Evolutionary conservation across 2,329 filamentous ascomycete species (phyloP).

Genomic region (Pseudogymnoascus verrucosus): DNA sequence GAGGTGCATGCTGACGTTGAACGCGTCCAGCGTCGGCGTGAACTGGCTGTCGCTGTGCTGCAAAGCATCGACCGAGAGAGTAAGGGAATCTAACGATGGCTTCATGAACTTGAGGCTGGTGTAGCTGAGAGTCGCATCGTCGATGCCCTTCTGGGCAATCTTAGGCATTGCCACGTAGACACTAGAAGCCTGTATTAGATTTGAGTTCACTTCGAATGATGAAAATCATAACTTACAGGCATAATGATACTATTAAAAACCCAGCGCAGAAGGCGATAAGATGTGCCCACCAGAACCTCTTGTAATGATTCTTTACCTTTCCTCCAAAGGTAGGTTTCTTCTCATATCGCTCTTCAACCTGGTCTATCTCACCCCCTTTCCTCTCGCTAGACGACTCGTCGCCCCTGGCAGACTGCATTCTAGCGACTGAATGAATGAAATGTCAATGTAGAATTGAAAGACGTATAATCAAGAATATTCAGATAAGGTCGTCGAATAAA

Average conservation of each 20-base stretch:
- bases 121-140: constrained; percentile 42
- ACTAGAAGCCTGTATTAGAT: constrained; percentile 24
- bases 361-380: constrained; percentile 15
- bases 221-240: constrained; percentile 39
- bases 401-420: neutral
- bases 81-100: constrained; percentile 40
- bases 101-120: constrained; percentile 42
- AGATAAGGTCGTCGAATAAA: neutral
- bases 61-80: constrained; percentile 39
- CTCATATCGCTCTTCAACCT: constrained; percentile 13
- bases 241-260: constrained; percentile 45
- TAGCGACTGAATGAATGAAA: neutral
- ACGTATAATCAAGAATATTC: neutral
- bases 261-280: constrained; percentile 42
- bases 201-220: neutral
- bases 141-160: constrained; percentile 46
- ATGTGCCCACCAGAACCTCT: constrained; percentile 46
- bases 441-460: neutral
- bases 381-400: neutral
- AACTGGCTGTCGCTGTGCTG: constrained; percentile 41
- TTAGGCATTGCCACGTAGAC: constrained; percentile 52
- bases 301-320: constrained; percentile 25
- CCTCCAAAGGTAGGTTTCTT: constrained; percentile 11
- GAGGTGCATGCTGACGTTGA: constrained; percentile 44
- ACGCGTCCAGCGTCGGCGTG: constrained; percentile 46